Evolutionary conservation across 208 protist species (phyloP).

Genomic region (Phytomonas francai): DNA sequence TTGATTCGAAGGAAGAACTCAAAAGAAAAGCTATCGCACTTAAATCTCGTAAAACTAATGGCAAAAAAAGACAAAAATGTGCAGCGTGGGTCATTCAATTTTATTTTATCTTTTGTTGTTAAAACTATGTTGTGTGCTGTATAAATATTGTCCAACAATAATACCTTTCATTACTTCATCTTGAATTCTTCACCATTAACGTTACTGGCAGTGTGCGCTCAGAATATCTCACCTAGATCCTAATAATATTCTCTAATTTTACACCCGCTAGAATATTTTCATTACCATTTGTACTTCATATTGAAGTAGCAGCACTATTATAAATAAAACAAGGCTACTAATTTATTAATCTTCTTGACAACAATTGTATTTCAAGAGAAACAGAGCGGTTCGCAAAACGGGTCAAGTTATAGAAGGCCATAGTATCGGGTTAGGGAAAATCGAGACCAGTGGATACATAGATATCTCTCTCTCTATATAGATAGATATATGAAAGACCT

Average conservation of each 20-base stretch:
- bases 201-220: neutral
- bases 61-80: neutral
- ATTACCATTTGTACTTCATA: neutral
- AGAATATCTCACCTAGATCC: neutral
- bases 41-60: neutral
- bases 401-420: neutral
- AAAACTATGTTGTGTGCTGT: neutral
- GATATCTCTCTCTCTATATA: constrained; percentile 2
- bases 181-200: neutral
- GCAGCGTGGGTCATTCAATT: neutral
- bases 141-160: neutral
- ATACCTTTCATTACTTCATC: neutral
- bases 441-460: neutral
- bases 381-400: neutral
- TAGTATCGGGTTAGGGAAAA: neutral
- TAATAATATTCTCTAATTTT: neutral
- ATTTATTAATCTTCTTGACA: neutral
- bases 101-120: neutral
- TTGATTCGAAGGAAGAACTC: neutral
- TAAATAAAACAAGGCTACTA: neutral
- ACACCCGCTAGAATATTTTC: neutral
- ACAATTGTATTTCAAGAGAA: neutral
- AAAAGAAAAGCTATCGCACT: neutral
- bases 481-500: neutral
- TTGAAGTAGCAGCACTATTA: neutral